Percentiles rank a stretch among this genome's conserved stretches.
Conservation (phyloP, 2,329 filamentous ascomycete genomes). For the Hansfordia pulvinata region DNA sequence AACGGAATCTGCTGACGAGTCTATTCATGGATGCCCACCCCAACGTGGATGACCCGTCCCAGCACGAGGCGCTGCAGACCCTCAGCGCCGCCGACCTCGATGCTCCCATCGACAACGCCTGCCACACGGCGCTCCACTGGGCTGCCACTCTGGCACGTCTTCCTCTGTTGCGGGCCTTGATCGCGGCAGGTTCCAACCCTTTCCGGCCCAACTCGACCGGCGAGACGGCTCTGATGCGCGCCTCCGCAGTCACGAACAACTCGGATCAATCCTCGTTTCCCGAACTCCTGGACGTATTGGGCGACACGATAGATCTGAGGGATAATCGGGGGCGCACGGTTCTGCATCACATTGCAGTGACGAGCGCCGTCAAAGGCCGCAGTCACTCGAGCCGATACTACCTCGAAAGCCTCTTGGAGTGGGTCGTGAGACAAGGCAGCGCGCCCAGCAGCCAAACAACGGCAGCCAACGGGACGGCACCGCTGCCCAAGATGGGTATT, state of each 20-base stretch:
- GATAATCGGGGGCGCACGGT: slow-evolving; percentile 86
- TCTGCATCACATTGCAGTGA: slow-evolving; percentile 89
- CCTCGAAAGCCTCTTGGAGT: slow-evolving; percentile 84
- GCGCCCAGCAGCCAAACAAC: slow-evolving; percentile 37
- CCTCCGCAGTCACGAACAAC: slow-evolving; percentile 87
- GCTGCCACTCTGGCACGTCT: slow-evolving; percentile 84
- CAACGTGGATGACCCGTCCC: slow-evolving; percentile 50
- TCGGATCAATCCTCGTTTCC: slow-evolving; percentile 85
- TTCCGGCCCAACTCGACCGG: slow-evolving; percentile 79
- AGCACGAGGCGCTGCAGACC: slow-evolving; percentile 63
- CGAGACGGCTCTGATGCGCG: slow-evolving; percentile 86
- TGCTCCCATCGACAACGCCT: slow-evolving; percentile 78
- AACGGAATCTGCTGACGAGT: slow-evolving; percentile 68
- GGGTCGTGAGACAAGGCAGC: slow-evolving; percentile 78
- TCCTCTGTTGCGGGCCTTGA: slow-evolving; percentile 65
- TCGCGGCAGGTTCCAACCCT: slow-evolving; percentile 75
- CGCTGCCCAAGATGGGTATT: slow-evolving; percentile 60
- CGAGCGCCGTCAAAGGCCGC: slow-evolving; percentile 87
- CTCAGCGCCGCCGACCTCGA: slow-evolving; percentile 75
- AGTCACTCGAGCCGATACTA: slow-evolving; percentile 91
- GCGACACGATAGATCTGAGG: slow-evolving; percentile 77
- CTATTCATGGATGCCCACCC: slow-evolving; percentile 65
- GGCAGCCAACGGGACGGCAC: slow-evolving; percentile 16
- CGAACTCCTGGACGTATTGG: slow-evolving; percentile 77
- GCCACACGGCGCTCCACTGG: slow-evolving; percentile 90